A percentile compares a stretch with the other conserved stretches of the same genome.
Conservation (phyloP, 441 rosid species). For the Isatis lusitanica region DNA sequence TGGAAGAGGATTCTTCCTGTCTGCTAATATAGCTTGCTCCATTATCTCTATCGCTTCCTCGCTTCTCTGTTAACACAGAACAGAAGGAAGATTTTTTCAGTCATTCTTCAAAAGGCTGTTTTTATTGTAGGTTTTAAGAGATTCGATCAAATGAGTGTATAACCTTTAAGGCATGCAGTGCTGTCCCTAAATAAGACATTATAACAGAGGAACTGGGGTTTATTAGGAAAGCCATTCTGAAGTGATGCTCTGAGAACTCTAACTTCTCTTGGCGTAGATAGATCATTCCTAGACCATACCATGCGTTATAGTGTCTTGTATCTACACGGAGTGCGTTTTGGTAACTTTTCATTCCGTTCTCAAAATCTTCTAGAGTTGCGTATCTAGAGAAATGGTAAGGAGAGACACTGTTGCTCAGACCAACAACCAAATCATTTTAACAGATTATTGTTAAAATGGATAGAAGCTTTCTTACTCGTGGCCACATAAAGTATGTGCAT, state of each 20-base stretch:
- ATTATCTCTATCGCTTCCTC: constrained; percentile 88
- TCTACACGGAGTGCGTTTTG: constrained; percentile 89
- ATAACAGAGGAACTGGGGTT: constrained; percentile 90
- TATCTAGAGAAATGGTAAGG: constrained; percentile 48
- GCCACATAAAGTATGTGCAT: constrained; percentile 94
- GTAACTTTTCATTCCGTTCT: constrained; percentile 88
- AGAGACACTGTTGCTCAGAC: constrained; percentile 7
- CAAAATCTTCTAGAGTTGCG: constrained; percentile 90
- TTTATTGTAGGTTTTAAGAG: neutral
- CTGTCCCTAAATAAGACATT: constrained; percentile 91
- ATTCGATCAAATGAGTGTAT: constrained; percentile 11
- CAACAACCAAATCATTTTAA: constrained; percentile 17
- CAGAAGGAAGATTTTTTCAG: neutral
- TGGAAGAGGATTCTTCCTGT: constrained; percentile 93
- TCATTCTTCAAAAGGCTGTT: neutral
- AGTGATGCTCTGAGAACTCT: constrained; percentile 95
- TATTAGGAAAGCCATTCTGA: constrained; percentile 80
- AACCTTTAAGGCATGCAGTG: constrained; percentile 88
- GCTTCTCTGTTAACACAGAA: constrained; percentile 56
- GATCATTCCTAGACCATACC: constrained; percentile 98
- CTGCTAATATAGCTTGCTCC: constrained; percentile 89
- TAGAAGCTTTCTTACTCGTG: constrained; percentile 72
- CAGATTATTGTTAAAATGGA: constrained; percentile 4
- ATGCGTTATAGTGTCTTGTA: constrained; percentile 89
- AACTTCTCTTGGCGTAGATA: constrained; percentile 94